phyloP scores from a whole-genome alignment of 108 stramenopile genomes.

The Cyclotella kingstonii region DNA sequence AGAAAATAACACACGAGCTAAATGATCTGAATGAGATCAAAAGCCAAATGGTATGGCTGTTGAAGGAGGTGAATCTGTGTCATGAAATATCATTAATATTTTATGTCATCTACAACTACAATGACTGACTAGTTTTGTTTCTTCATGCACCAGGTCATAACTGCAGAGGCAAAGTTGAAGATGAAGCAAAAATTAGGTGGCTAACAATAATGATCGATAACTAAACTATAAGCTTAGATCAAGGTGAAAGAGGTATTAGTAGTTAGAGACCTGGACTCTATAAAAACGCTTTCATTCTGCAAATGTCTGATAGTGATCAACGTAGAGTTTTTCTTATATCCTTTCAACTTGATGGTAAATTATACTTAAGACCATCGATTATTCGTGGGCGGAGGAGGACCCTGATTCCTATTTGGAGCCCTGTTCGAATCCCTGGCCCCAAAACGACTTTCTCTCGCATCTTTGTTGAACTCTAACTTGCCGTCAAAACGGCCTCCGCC shows the following conservation, averaged over 20 bases:
- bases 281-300: not conserved
- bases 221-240: not conserved
- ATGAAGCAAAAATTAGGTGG: slow-evolving; percentile 1
- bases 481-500: slow-evolving; percentile 48
- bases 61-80: slow-evolving; percentile 30
- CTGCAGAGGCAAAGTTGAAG: slow-evolving; percentile 31
- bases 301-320: not conserved
- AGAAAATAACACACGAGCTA: slow-evolving; percentile 32
- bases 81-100: not conserved
- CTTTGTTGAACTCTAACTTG: not conserved
- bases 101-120: too few relatives aligned
- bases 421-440: not conserved
- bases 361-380: slow-evolving; percentile 3
- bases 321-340: not conserved
- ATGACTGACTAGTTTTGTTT: not conserved
- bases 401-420: not conserved
- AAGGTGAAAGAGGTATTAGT: not conserved
- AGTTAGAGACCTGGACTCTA: not conserved
- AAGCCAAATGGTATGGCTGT: slow-evolving; percentile 44
- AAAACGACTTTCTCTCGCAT: not conserved
- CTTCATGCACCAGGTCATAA: slow-evolving; percentile 15
- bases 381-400: not conserved
- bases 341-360: not conserved
- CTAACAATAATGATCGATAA: not conserved
- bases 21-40: slow-evolving; percentile 38